phyloP scores from a whole-genome alignment of 164 flowering plant species.

The Annona squamosa region DNA sequence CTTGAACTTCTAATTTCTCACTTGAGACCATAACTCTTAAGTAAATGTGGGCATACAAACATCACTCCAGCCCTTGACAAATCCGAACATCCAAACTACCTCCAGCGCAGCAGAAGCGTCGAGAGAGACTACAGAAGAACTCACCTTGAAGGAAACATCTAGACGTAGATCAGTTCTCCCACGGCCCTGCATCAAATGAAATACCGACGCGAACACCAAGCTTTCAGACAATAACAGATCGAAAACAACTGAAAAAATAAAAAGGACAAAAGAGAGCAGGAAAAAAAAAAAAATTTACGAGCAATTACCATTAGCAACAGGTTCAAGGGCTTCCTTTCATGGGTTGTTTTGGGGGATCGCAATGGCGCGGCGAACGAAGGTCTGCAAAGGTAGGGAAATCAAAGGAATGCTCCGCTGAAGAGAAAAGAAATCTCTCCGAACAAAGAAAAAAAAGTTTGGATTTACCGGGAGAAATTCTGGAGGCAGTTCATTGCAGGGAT shows the following conservation, averaged over 20 bases:
- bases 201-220: background rate
- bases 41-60: background rate
- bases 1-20: too few relatives aligned
- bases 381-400: slow-evolving; percentile 19
- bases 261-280: background rate
- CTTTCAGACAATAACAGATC: background rate
- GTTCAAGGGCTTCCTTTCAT: slow-evolving; percentile 18
- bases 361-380: slow-evolving; percentile 22
- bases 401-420: background rate
- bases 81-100: background rate
- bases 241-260: background rate
- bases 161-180: slow-evolving; percentile 15
- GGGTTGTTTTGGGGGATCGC: slow-evolving; percentile 14
- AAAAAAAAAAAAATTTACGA: background rate
- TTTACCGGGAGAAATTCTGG: slow-evolving; percentile 34
- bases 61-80: background rate
- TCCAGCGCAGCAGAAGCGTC: background rate
- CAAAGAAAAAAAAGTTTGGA: background rate
- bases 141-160: slow-evolving; percentile 11
- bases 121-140: background rate
- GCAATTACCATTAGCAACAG: background rate
- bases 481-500: slow-evolving; percentile 33
- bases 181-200: slow-evolving; percentile 14
- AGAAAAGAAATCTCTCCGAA: background rate
- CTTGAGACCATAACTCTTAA: background rate